Percentiles rank a stretch among this genome's conserved stretches.
phyloP scores from a whole-genome alignment of 2,329 filamentous ascomycete species.

The Trichoderma cornu-damae region DNA sequence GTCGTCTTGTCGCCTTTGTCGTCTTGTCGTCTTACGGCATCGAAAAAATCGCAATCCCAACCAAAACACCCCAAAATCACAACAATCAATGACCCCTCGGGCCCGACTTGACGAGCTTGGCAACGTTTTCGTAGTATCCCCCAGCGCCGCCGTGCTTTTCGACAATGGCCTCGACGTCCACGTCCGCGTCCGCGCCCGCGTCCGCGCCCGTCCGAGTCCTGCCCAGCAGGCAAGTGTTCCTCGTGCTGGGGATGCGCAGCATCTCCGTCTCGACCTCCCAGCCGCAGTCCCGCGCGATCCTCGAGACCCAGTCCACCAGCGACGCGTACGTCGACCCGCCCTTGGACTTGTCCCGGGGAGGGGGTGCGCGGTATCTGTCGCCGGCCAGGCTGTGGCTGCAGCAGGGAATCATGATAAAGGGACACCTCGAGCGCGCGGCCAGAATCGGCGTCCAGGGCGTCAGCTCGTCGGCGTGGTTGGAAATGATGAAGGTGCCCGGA shows the following conservation, averaged over 20 bases:
- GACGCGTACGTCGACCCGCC: conserved; percentile 71
- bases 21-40: too few species aligned
- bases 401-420: conserved; percentile 92
- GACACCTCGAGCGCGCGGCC: conserved; percentile 65
- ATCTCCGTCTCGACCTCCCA: conserved; percentile 78
- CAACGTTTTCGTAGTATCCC: conserved; percentile 56
- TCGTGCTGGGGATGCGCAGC: conserved; percentile 84
- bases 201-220: conserved; percentile 39
- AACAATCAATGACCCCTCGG: conserved; percentile 36
- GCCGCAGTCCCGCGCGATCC: conserved; percentile 65
- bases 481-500: conserved; percentile 80
- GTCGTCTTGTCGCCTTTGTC: too few species aligned
- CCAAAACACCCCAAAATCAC: neutral
- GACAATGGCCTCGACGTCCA: conserved; percentile 41
- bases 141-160: conserved; percentile 50
- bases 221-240: conserved; percentile 78
- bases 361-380: conserved; percentile 62
- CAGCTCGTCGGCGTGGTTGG: conserved; percentile 94
- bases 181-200: conserved; percentile 29
- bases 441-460: conserved; percentile 94
- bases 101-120: conserved; percentile 52
- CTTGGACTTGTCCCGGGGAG: conserved; percentile 46
- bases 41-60: too few species aligned
- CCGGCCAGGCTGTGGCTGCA: conserved; percentile 86
- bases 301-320: conserved; percentile 71